Evolutionary conservation across 139 green algal genomes (phyloP).

Genomic region (Chlorella vulgaris): DNA sequence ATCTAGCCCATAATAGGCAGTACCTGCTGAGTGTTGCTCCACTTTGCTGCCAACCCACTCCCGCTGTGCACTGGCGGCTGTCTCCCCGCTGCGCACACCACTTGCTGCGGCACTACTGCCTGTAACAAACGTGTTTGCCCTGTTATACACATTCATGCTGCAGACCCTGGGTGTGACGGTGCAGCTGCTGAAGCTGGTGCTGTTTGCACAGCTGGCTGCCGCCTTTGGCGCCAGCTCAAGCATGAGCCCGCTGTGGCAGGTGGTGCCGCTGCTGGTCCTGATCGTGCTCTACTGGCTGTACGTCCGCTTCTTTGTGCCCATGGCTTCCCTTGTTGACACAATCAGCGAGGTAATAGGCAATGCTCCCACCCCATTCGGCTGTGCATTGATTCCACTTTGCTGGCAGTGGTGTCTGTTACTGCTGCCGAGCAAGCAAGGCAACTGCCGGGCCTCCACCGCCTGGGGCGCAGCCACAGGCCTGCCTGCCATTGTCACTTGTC

Average conservation of each 20-base stretch:
- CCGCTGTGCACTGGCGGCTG: no score
- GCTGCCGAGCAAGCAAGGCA: no score
- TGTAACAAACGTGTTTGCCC: no score
- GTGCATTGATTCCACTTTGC: not conserved
- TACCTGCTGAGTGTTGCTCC: no score
- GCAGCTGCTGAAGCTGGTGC: constrained; percentile 25
- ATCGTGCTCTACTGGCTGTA: constrained; percentile 15
- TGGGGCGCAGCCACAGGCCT: no score
- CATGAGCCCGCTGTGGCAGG: constrained; percentile 11
- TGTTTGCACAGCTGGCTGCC: constrained; percentile 23
- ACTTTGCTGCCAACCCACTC: no score
- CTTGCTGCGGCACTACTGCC: no score
- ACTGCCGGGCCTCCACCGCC: no score
- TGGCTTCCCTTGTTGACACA: constrained; percentile 1
- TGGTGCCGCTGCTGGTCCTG: constrained; percentile 15
- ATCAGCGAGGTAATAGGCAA: not conserved
- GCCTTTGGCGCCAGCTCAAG: not conserved
- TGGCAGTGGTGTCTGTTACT: no score
- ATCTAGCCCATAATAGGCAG: not conserved
- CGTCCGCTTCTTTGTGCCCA: constrained; percentile 27
- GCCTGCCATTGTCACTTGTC: not conserved
- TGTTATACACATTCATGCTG: not conserved
- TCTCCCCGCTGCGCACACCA: no score
- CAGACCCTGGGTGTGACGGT: constrained; percentile 26
- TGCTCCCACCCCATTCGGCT: no score